These are phyloP conservation scores for Turnera subulata DNA, from an alignment of 345 rosid species.

Conservation along the genomic window DNA sequence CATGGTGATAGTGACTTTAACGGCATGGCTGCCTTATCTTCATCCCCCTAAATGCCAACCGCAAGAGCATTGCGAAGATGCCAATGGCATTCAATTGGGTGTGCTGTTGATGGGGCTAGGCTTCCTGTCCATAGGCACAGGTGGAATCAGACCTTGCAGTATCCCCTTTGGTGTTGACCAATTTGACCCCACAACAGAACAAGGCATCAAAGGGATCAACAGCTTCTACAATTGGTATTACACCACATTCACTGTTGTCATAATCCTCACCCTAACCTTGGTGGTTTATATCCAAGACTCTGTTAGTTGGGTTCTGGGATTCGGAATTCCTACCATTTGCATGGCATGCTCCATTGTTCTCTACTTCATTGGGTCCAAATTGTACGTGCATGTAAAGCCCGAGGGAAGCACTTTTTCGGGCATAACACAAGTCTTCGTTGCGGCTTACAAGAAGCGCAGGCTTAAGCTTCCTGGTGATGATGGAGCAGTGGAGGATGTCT, in stretches of 20 bases:
- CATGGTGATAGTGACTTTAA: conserved; percentile 56
- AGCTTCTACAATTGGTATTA: conserved; percentile 83
- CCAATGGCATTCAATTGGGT: conserved; percentile 35
- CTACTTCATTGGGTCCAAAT: conserved; percentile 49
- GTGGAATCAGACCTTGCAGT: conserved; percentile 75
- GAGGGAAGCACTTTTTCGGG: conserved; percentile 63
- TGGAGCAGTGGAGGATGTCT: conserved; percentile 10
- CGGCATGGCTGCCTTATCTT: conserved; percentile 64
- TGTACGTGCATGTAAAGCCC: conserved; percentile 55
- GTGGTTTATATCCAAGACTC: conserved; percentile 74
- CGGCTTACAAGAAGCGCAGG: conserved; percentile 50
- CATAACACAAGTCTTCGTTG: conserved; percentile 27
- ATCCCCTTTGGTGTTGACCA: conserved; percentile 84
- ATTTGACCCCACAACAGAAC: conserved; percentile 61
- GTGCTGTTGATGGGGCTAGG: conserved; percentile 44
- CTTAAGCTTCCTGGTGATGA: conserved; percentile 22
- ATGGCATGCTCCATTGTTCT: conserved; percentile 50
- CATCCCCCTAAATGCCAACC: conserved; percentile 56
- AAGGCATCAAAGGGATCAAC: conserved; percentile 58
- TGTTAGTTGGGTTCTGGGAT: conserved; percentile 74
- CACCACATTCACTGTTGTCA: conserved; percentile 51
- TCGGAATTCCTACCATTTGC: conserved; percentile 60
- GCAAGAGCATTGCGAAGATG: conserved; percentile 28
- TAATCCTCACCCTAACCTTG: conserved; percentile 45
- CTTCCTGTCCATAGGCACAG: conserved; percentile 52